Evolutionary conservation across 208 protist genomes (phyloP).

Genomic region (Herpetomonas samuelpessoai): DNA sequence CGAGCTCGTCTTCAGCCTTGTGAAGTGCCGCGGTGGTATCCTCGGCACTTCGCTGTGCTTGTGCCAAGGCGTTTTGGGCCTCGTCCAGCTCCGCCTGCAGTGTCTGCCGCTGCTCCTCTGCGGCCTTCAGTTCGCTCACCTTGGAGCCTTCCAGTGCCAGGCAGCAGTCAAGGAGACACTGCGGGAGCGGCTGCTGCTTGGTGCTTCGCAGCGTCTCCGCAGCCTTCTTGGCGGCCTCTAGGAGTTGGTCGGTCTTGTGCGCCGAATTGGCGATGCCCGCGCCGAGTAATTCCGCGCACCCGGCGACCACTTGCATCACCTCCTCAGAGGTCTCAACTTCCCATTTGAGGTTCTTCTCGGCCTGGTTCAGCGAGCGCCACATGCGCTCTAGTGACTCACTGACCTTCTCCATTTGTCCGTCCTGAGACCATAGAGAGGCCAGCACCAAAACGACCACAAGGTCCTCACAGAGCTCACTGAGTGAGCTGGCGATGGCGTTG

Average conservation of each 20-base stretch:
- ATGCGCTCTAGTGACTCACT: conserved; percentile 39
- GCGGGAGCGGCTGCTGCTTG: neutral
- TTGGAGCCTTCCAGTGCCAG: neutral
- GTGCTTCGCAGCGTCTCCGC: neutral
- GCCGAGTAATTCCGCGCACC: neutral
- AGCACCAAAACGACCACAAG: conserved; percentile 41
- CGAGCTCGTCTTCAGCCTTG: neutral
- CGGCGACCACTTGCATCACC: conserved; percentile 1
- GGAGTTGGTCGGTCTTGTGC: neutral
- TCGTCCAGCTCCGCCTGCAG: neutral
- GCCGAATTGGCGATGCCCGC: neutral
- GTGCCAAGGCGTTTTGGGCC: neutral
- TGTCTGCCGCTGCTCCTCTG: neutral
- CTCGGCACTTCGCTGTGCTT: conserved; percentile 1
- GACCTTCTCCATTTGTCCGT: conserved; percentile 26
- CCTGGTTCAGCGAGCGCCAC: conserved; percentile 26
- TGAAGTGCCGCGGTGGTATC: neutral
- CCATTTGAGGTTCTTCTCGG: conserved; percentile 3
- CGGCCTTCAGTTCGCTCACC: neutral
- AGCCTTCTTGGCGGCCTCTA: neutral
- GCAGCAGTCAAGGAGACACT: neutral
- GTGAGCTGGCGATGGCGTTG: neutral
- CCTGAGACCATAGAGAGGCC: conserved; percentile 36
- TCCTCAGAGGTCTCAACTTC: conserved; percentile 6
- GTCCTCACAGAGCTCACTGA: conserved; percentile 32